Percentiles rank a stretch among this genome's conserved stretches.
phyloP scores from a whole-genome alignment of 805 yeast genomes.

The Zygosaccharomyces bisporus region DNA sequence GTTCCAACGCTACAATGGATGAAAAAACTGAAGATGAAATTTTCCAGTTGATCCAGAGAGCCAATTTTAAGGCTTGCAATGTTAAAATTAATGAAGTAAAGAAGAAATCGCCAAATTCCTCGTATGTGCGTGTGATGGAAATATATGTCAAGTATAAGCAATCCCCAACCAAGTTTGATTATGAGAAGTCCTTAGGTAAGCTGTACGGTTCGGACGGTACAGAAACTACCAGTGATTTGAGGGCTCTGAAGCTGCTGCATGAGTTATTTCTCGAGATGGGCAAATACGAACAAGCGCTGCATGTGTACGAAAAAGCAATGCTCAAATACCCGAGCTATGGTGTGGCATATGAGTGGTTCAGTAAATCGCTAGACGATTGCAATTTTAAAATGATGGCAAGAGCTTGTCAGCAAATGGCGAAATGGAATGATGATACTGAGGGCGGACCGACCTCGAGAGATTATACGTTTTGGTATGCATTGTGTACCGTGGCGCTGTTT shows the following conservation, averaged over 20 bases:
- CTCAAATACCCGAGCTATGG: constrained; percentile 52
- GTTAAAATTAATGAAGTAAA: constrained; percentile 43
- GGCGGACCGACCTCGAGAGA: constrained; percentile 29
- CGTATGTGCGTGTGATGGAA: constrained; percentile 43
- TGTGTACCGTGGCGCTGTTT: constrained; percentile 42
- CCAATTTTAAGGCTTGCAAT: constrained; percentile 49
- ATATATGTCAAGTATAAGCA: constrained; percentile 32
- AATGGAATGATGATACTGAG: constrained; percentile 35
- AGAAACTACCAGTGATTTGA: constrained; percentile 44
- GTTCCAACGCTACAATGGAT: constrained; percentile 21
- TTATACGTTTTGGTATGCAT: constrained; percentile 53
- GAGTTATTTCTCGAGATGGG: constrained; percentile 43
- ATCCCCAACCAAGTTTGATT: constrained; percentile 31
- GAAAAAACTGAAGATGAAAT: constrained; percentile 35
- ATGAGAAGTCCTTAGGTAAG: constrained; percentile 29
- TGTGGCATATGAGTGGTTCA: constrained; percentile 55
- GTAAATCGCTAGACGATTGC: constrained; percentile 43
- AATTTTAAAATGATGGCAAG: constrained; percentile 54
- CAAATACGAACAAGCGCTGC: constrained; percentile 40
- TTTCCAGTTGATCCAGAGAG: constrained; percentile 46
- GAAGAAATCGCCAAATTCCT: constrained; percentile 52
- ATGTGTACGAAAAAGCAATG: constrained; percentile 54
- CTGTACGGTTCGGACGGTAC: constrained; percentile 27
- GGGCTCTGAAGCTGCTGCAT: constrained; percentile 47
- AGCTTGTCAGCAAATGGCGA: constrained; percentile 41